Evolutionary conservation across 331 rosid genomes (phyloP).

Genomic region (Rosa hybrid): DNA sequence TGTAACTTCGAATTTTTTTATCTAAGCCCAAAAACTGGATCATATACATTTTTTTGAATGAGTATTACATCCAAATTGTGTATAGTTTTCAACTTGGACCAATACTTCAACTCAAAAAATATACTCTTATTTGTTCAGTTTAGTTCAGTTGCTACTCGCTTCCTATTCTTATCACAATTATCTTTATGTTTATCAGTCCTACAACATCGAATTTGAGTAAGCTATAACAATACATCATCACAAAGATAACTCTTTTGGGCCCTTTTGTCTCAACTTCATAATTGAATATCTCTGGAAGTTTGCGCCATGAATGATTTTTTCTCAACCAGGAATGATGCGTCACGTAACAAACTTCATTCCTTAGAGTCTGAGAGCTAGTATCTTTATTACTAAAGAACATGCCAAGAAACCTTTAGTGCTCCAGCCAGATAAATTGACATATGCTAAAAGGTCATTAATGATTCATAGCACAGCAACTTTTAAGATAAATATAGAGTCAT

Average conservation of each 20-base stretch:
- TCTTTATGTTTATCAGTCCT: background rate
- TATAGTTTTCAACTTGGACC: background rate
- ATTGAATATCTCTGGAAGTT: background rate
- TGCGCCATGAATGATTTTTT: background rate
- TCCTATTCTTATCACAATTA: background rate
- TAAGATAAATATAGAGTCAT: too few relatives aligned
- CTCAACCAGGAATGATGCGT: background rate
- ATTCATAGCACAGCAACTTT: too few relatives aligned
- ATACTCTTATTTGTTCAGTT: background rate
- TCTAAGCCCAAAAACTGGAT: background rate
- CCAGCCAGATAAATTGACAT: too few relatives aligned
- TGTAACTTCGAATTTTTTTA: background rate
- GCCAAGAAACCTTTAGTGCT: background rate
- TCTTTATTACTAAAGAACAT: background rate
- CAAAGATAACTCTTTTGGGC: background rate
- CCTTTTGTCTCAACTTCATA: background rate
- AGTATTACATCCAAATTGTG: background rate
- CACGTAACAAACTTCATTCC: background rate
- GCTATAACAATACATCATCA: background rate
- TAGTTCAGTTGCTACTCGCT: background rate
- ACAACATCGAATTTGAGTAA: background rate
- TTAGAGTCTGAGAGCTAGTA: background rate
- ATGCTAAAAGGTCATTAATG: too few relatives aligned
- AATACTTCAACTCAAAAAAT: background rate
- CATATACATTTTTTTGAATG: background rate